Conservation (phyloP, 2,329 filamentous ascomycete genomes). For the Huntiella bhutanensis region DNA sequence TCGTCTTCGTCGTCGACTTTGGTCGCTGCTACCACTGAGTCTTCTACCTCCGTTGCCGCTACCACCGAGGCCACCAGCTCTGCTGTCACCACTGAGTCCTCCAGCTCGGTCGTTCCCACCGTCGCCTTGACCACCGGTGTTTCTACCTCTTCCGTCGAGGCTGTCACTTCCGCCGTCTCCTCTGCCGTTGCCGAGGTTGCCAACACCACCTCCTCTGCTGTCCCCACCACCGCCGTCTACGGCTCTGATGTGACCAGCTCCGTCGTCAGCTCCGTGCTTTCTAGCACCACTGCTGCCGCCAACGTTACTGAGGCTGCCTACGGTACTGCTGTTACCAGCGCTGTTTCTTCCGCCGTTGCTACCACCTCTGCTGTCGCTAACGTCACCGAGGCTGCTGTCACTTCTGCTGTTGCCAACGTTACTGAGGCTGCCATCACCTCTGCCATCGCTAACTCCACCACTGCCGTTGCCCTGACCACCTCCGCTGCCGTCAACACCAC, state of each 20-base stretch:
- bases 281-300: background rate
- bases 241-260: too few relatives aligned
- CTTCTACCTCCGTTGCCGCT: slow-evolving; percentile 1
- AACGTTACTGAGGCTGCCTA: too few relatives aligned
- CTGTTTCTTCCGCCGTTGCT: slow-evolving; percentile 27
- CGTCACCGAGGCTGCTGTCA: slow-evolving; percentile 30
- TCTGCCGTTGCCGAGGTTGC: slow-evolving; percentile 20
- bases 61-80: background rate
- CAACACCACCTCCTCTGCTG: slow-evolving; percentile 32
- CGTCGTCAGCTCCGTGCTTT: background rate
- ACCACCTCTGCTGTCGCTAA: slow-evolving; percentile 4
- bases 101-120: background rate
- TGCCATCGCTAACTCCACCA: slow-evolving; percentile 25
- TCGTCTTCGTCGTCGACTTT: background rate
- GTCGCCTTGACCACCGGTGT: background rate
- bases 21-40: background rate
- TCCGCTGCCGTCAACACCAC: background rate
- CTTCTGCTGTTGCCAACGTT: slow-evolving; percentile 32
- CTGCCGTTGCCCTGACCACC: slow-evolving; percentile 26
- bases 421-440: slow-evolving; percentile 15
- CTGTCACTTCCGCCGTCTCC: background rate
- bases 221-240: slow-evolving; percentile 14
- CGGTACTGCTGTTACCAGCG: slow-evolving; percentile 11
- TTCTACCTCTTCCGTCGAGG: background rate
- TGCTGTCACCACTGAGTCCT: background rate